Base-by-base conservation (phyloP, 345 rosid genomes). In the Aquilaria yunnanensis region DNA sequence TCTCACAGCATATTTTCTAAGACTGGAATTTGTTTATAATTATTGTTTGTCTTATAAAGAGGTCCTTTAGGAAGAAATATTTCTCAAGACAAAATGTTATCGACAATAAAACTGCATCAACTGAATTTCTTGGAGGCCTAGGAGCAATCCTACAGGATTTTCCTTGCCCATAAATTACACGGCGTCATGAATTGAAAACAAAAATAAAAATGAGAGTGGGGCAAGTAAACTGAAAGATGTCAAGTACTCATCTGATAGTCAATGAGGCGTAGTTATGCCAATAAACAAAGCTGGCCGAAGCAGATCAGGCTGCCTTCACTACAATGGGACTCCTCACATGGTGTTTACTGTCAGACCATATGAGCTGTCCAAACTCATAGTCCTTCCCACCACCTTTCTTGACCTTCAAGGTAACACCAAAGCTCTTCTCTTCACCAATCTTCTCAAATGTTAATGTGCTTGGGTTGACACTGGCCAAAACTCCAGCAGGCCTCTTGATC, bases 241-340 rank as follows among this genome's bases (percentile, higher is more conserved):
- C 2, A 37, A 37, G 43, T 4, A 37, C 43, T 37, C 43, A 37
- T 37, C 43, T 37, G 43, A 37, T 37, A 37, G 43, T 37, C 43
- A 37, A 37, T 37, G 43, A 37, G 3, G 43, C 7, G 43, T 3
- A 37, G 34, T 34, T 5, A 34, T 32, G 34, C 58, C 58, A 63
- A 31, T n/a, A 52, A 30, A 11, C 32, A 47, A 10, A 4, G 32
- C 32, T 51, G 48, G 14, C 33, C n/a, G 33, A 16, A 52, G 58
- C 50, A 43, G 13, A 23, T 50, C 50, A 61, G 67, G 33, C 74
- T 45, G 62, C 75, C 67, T 74, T 87, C 32, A 78, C 77, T 67
- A 59, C 86, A 61, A 89, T 85, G n/a, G 96, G 93, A 75, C 98
- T 92, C 77, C 84, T 81, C 10, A 87, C 93, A 61, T 61, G 23